Conservation (phyloP, 805 yeast species). For the Teunomyces lycoperdinae region DNA sequence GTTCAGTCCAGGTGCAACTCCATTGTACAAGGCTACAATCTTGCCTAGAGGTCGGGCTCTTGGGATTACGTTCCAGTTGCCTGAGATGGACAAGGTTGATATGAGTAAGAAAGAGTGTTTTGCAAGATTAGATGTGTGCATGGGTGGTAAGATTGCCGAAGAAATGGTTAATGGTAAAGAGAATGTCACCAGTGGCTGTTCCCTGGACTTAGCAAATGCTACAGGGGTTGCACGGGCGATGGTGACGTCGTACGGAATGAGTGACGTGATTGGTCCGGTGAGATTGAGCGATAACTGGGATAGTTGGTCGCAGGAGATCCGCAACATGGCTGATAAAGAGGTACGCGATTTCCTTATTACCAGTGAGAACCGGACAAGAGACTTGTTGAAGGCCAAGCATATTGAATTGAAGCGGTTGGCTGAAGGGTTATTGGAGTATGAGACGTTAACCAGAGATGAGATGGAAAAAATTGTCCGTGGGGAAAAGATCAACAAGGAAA, state of each 20-base stretch:
- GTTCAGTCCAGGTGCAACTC: slow-evolving; percentile 91
- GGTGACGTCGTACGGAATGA: slow-evolving; percentile 97
- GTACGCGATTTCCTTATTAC: slow-evolving; percentile 70
- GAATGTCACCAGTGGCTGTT: slow-evolving; percentile 93
- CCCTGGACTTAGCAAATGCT: slow-evolving; percentile 86
- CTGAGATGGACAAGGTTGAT: slow-evolving; percentile 97
- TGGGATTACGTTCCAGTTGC: slow-evolving; percentile 95
- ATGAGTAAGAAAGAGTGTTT: slow-evolving; percentile 85
- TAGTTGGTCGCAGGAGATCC: slow-evolving; percentile 85
- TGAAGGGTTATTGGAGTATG: slow-evolving; percentile 90
- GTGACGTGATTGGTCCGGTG: slow-evolving; percentile 89
- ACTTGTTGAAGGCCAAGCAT: slow-evolving; percentile 56
- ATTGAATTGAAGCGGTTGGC: slow-evolving; percentile 84
- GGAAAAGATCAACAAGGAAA: slow-evolving; percentile 65
- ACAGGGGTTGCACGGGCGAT: slow-evolving; percentile 92
- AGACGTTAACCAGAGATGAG: slow-evolving; percentile 87
- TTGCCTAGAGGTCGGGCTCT: slow-evolving; percentile 95
- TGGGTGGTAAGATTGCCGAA: slow-evolving; percentile 99
- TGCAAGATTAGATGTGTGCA: slow-evolving; percentile 92
- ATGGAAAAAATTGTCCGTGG: slow-evolving; percentile 85
- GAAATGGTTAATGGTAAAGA: slow-evolving; percentile 88
- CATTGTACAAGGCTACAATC: slow-evolving; percentile 94
- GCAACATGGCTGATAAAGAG: slow-evolving; percentile 91
- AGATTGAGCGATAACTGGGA: slow-evolving; percentile 89
- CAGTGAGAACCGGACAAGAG: slow-evolving; percentile 78